Evolutionary conservation across 1,139 yeast genomes (phyloP), one percentile per base, ranked within the genome.

Genomic region (Kurtzmaniella natalensis): DNA sequence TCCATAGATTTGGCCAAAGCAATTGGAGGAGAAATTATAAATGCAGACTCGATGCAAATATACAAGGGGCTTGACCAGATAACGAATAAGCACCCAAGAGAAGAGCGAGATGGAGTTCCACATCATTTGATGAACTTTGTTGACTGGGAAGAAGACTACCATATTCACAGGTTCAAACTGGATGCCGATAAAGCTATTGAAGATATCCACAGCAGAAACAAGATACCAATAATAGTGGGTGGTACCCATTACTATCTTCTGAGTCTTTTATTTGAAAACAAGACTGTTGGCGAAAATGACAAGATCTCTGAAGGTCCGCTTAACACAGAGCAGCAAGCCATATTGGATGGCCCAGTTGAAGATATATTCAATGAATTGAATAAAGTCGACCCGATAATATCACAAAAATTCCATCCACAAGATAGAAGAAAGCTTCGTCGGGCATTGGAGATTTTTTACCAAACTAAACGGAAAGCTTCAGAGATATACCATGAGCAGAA

Each of bases 21-120:
- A 16, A 70, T 84, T 37, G 74, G 81, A 54, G 98, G 98, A 15
- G 97, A 94, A 55, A 72, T 92, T 46, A 84, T 92, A 47, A 92
- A 92, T 59, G 95, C 95, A 0, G 99, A 92, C 55, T 87, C 97
- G 3, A 89, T 92, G 96, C 98, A 94, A 59, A 85, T 92, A 59
- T 92, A 92, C 55, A 59, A 66, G 25, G 80, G 76, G 1, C 60
- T 80, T 2, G 88, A 84, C 16, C 75, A 76, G 19, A 86, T 92
- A 43, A 87, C 98, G 24, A 94, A 94, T 53, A 92, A 92, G 49
- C 97, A 89, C 48, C 97, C 98, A 0, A 38, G 81, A 1, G 65
- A 61, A 0, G 96, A 92, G 45, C 65, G 96, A 25, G 66, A 70
- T 4, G 88, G 85, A 0, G 54, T 92, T 0, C 70, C 77, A 0